These are phyloP conservation scores for Penicillium dipodomyicola DNA, from an alignment of 495 filamentous ascomycete genomes.

Conservation along the genomic window DNA sequence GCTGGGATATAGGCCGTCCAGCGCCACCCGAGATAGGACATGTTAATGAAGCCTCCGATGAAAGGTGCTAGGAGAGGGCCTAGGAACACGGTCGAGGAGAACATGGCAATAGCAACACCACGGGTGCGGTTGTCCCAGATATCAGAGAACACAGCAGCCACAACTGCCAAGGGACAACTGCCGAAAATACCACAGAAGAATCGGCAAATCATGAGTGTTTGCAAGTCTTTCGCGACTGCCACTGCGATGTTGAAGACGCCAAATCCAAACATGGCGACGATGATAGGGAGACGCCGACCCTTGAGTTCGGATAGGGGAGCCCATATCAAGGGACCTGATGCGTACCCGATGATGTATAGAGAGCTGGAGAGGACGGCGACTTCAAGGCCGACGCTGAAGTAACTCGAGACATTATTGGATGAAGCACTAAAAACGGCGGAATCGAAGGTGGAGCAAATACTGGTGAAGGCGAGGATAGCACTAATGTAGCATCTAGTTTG, in stretches of 20 bases:
- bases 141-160: conserved; percentile 86
- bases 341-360: conserved; percentile 59
- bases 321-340: conserved; percentile 60
- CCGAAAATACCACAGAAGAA: conserved; percentile 69
- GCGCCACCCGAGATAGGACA: conserved; percentile 66
- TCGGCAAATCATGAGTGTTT: conserved; percentile 63
- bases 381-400: conserved; percentile 52
- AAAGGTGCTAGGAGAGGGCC: conserved; percentile 83
- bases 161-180: conserved; percentile 72
- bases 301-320: conserved; percentile 64
- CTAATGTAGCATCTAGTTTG: conserved; percentile 25
- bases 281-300: conserved; percentile 56
- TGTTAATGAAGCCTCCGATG: conserved; percentile 70
- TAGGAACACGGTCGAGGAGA: conserved; percentile 80
- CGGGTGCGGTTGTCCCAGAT: conserved; percentile 80
- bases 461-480: conserved; percentile 39
- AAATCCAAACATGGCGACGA: conserved; percentile 49
- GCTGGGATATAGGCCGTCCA: conserved; percentile 78
- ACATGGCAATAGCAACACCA: conserved; percentile 66
- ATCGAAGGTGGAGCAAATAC: conserved; percentile 41
- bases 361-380: conserved; percentile 56
- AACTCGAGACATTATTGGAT: conserved; percentile 17
- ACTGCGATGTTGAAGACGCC: conserved; percentile 60
- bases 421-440: conserved; percentile 37
- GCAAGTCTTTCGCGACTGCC: conserved; percentile 61